These are phyloP conservation scores for Colletotrichum endophyticum DNA, from an alignment of 2,329 filamentous ascomycete genomes.

Conservation along the genomic window DNA sequence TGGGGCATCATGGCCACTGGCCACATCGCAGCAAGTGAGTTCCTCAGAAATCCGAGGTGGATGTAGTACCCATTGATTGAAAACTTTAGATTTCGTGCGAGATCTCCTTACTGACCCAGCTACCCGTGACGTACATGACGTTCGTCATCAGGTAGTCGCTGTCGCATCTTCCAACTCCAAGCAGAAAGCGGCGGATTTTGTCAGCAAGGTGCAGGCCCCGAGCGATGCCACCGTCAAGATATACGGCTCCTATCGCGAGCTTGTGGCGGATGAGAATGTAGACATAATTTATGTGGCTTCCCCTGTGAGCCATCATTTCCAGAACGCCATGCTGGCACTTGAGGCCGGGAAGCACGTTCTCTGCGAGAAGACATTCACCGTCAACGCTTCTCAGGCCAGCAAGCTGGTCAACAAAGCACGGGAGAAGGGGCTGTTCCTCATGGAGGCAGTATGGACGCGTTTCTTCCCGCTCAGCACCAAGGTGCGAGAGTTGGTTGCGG, in stretches of 20 bases:
- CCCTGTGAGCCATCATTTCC: conserved; percentile 91
- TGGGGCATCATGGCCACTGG: neutral
- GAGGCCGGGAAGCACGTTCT: conserved; percentile 86
- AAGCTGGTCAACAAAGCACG: conserved; percentile 74
- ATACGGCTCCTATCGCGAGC: conserved; percentile 82
- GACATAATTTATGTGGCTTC: conserved; percentile 91
- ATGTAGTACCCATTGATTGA: neutral
- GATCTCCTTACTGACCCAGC: conserved; percentile 81
- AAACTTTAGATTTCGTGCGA: conserved; percentile 37
- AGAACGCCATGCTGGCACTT: conserved; percentile 83
- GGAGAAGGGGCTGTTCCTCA: conserved; percentile 75
- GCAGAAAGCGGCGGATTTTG: conserved; percentile 73
- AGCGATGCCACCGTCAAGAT: conserved; percentile 61
- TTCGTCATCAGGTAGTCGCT: conserved; percentile 80
- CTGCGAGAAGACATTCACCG: conserved; percentile 90
- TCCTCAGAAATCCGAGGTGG: too few species aligned
- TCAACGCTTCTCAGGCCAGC: conserved; percentile 77
- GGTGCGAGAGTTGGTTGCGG: conserved; percentile 67
- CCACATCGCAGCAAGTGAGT: neutral
- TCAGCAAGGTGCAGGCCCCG: conserved; percentile 71
- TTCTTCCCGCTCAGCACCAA: conserved; percentile 85
- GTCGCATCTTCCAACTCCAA: conserved; percentile 72
- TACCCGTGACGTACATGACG: conserved; percentile 70
- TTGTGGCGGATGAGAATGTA: conserved; percentile 78
- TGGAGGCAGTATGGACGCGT: conserved; percentile 90